Base-by-base conservation (phyloP, 306 rosid species). In the Ziziphus jujuba region DNA sequence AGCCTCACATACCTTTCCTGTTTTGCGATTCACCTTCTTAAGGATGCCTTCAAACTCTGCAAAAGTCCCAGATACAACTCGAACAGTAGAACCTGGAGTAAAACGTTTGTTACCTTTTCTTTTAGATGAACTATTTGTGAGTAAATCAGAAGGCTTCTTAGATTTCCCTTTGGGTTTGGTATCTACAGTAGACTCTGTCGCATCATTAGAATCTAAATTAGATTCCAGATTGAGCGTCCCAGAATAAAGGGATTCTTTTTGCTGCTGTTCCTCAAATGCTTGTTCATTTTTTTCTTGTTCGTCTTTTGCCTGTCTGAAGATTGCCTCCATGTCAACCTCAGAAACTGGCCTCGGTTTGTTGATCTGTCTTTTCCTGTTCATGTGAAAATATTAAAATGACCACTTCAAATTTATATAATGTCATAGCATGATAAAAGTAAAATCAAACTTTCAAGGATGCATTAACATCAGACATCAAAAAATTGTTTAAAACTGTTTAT, bases 341-440 rank as follows among this genome's bases (percentile, higher is more conserved):
- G 91, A 74, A 2, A 93, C 86, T 40, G 98, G 87, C 75, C 76
- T 80, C 24, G 96, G 98, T 79, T 70, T 90, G 76, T 86, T 87
- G 67, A 87, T 93, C 82, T 86, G 91, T 69, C 69, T 85, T 76
- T 90, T 90, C 61, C 96, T 93, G 89, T 65, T 48, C 72, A 72
- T 9, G 38, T 38, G 34, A 22, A 69, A 40, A 50, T 34, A 77
- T 38, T 7, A 55, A 64, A 44, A 47, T 55, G 40, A 56, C 34
- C 48, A 33, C 72, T 19, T 7, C 11, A 49, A 56, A 75, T n/a
- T 19, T 17, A 54, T n/a, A 54, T 8, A 48, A 6, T 50, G 21
- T 13, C 8, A 20, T 12, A 59, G 31, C 59, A 51, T 45, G 16
- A 23, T 1, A 56, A 11, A 20, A 50, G 38, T 53, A 31, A n/a